Evolutionary conservation across 306 rosid species (phyloP).

Genomic region (Trichosanthes cucumerina): DNA sequence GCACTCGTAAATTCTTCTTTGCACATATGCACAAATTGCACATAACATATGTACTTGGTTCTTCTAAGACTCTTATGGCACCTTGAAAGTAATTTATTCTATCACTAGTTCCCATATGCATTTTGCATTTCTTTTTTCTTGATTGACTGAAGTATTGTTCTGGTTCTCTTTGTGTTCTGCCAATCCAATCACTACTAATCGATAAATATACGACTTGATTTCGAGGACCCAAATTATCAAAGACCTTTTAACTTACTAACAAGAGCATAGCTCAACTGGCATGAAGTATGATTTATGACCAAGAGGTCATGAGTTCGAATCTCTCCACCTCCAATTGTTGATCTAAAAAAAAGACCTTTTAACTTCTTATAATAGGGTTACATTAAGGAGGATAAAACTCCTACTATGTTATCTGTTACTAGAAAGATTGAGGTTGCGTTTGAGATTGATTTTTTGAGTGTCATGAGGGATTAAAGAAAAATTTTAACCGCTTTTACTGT

Average conservation of each 20-base stretch:
- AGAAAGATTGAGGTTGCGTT: too few species aligned
- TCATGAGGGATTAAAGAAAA: too few species aligned
- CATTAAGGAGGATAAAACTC: too few species aligned
- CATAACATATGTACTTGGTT: not conserved
- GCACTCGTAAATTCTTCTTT: slow-evolving; percentile 1
- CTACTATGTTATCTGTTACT: too few species aligned
- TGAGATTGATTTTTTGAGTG: too few species aligned
- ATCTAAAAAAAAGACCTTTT: not conserved
- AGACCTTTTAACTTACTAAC: too few species aligned
- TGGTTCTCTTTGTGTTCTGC: not conserved
- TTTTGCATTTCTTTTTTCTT: not conserved
- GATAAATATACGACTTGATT: not conserved
- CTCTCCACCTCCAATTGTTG: too few species aligned
- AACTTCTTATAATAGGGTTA: too few species aligned
- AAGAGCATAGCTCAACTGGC: too few species aligned
- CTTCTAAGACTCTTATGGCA: not conserved
- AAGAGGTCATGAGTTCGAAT: too few species aligned
- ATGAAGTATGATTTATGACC: too few species aligned
- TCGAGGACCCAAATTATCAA: not conserved
- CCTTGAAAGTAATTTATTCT: not conserved
- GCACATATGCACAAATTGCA: not conserved
- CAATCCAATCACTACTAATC: not conserved
- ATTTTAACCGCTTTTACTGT: too few species aligned
- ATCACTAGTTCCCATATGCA: not conserved
- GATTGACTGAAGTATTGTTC: not conserved